Base-by-base conservation (phyloP, 1,284 basidiomycete genomes). In the Erythrobasidium hasegawianum region DNA sequence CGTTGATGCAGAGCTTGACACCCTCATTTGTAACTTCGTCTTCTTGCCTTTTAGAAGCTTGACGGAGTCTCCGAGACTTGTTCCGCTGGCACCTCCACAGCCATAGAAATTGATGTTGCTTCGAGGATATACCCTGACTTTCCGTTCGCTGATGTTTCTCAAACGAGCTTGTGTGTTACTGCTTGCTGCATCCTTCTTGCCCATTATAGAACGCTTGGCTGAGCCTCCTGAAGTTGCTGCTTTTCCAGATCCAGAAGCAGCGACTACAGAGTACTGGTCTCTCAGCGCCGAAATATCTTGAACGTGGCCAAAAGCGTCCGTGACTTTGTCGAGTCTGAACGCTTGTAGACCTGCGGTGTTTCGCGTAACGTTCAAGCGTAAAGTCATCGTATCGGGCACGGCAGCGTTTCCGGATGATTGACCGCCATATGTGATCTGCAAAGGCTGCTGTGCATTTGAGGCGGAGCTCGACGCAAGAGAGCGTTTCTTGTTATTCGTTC, bases 1-100 rank as follows among this genome's bases (percentile, higher is more conserved):
- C 86, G 89, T 49, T 81, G 80, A 29, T 89, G 69, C 4, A 79
- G 78, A 10, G 89, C 78, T 33, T 84, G 81, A 85, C 85, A 83
- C 76, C 52, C 81, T 76, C 29, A 90, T 76, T 13, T 76, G 76
- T 24, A 91, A 74, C 2, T 78, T 76, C 1, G 83, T 80, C 53
- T 86, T 83, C 29, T 83, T 81, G 14, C 87, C 88, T 45, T 90
- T 85, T 39, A 92, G 82, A 9, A 97, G 80, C 43, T 87, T 83
- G 11, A 86, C 81, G 0, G 91, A 88, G 33, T 83, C 80, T 26
- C 86, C 87, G 8, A 43, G 8, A n/a, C 56, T 9, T 24, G n/a
- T 39, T 22, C 11, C 29, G 7, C 27, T 53, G 38, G 18, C 22
- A 16, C 49, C 43, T 11, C 62, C 62, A 22, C 64, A 93, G 39